Percentiles rank a stretch among this genome's conserved stretches.
Conservation (phyloP, 805 yeast genomes). For the Ogataea chonburiensis region DNA sequence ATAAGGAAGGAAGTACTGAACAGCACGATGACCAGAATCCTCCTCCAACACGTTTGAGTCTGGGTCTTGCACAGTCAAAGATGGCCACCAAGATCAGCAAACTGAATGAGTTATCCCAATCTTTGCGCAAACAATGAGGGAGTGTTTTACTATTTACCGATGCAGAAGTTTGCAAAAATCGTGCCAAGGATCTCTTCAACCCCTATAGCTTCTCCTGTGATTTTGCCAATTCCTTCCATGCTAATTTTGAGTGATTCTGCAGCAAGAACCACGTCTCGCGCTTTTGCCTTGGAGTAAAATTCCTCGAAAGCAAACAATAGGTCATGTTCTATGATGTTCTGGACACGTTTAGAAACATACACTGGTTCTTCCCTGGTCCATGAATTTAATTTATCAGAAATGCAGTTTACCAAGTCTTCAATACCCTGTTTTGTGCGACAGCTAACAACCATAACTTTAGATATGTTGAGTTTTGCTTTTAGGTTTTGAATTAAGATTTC, state of each 20-base stretch:
- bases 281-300: constrained; percentile 48
- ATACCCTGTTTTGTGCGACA: constrained; percentile 60
- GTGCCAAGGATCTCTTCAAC: constrained; percentile 89
- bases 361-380: constrained; percentile 55
- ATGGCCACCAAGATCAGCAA: constrained; percentile 3
- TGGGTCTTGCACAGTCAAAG: constrained; percentile 10
- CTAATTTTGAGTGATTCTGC: constrained; percentile 72
- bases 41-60: constrained; percentile 12
- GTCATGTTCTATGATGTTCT: constrained; percentile 71
- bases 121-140: constrained; percentile 6
- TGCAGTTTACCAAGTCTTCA: constrained; percentile 37
- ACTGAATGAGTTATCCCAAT: constrained; percentile 5
- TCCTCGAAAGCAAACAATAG: constrained; percentile 73
- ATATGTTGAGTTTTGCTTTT: constrained; percentile 28
- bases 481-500: constrained; percentile 22
- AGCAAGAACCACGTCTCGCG: constrained; percentile 75
- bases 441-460: constrained; percentile 47
- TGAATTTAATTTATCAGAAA: constrained; percentile 28
- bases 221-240: constrained; percentile 84
- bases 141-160: constrained; percentile 73
- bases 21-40: constrained; percentile 7
- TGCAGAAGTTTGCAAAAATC: constrained; percentile 88
- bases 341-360: constrained; percentile 69
- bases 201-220: constrained; percentile 87
- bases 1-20: background rate